phyloP scores from a whole-genome alignment of 1,284 basidiomycete genomes.

The Pulveroboletus sp. region DNA sequence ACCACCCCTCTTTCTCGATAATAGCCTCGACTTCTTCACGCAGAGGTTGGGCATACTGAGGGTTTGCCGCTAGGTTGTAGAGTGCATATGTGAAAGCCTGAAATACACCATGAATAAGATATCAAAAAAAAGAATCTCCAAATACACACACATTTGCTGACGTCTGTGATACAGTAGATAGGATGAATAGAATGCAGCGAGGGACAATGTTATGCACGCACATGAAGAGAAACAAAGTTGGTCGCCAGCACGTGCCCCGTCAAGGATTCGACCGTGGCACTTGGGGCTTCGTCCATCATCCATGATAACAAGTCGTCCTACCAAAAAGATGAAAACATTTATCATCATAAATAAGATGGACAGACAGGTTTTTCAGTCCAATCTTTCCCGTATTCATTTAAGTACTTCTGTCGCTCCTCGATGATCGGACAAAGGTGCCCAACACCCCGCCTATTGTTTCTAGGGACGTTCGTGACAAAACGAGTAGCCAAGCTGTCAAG shows the following conservation, averaged over 20 bases:
- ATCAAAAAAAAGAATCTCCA: background rate
- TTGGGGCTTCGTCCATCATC: background rate
- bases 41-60: conserved; percentile 41
- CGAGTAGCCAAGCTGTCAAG: conserved; percentile 5
- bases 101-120: too few species aligned
- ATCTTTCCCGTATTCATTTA: conserved; percentile 36
- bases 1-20: conserved; percentile 44
- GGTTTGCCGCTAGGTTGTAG: conserved; percentile 40
- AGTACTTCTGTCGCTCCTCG: conserved; percentile 35
- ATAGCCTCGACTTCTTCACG: conserved; percentile 46
- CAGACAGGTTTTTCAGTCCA: conserved; percentile 42
- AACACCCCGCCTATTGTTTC: conserved; percentile 10
- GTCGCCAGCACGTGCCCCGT: too few species aligned
- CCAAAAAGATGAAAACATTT: too few species aligned
- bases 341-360: background rate
- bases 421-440: conserved; percentile 39
- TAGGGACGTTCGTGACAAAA: conserved; percentile 8
- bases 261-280: too few species aligned
- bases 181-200: too few species aligned
- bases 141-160: too few species aligned
- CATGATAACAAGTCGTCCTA: background rate
- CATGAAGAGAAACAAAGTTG: too few species aligned
- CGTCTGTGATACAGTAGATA: too few species aligned
- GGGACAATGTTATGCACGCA: too few species aligned
- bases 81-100: conserved; percentile 41